Evolutionary conservation across 1,284 basidiomycete species (phyloP).

Genomic region (Calocybe gambosa): DNA sequence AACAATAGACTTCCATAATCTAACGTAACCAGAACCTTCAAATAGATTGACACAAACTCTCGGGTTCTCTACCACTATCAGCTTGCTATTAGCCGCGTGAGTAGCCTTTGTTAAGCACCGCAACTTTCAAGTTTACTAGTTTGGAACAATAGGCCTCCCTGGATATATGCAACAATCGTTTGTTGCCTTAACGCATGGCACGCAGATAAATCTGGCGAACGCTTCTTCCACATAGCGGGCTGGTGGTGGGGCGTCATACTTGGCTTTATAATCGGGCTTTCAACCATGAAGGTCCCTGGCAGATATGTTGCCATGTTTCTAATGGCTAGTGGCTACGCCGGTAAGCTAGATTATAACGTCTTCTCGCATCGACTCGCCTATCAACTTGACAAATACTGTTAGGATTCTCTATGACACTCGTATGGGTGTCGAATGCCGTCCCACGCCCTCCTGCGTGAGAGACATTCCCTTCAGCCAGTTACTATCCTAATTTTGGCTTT

Average conservation of each 20-base stretch:
- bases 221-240: constrained; percentile 59
- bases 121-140: not conserved
- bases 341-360: constrained; percentile 26
- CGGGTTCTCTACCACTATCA: constrained; percentile 55
- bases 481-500: not conserved
- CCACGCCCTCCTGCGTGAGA: constrained; percentile 54
- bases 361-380: no score
- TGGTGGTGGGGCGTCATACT: constrained; percentile 59
- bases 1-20: not conserved
- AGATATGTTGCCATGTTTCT: constrained; percentile 64
- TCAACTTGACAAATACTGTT: not conserved
- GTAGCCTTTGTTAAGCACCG: constrained; percentile 19
- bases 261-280: constrained; percentile 57
- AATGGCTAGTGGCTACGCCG: constrained; percentile 52
- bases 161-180: constrained; percentile 50
- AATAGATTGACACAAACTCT: constrained; percentile 57
- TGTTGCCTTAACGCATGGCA: constrained; percentile 61
- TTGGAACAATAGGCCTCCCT: constrained; percentile 45
- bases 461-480: not conserved
- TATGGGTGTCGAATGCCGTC: constrained; percentile 60
- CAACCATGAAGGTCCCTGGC: constrained; percentile 46
- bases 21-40: not conserved
- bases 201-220: constrained; percentile 57
- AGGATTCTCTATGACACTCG: constrained; percentile 55
- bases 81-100: constrained; percentile 58